Evolutionary conservation across 768 basidiomycete species (phyloP), one percentile per base, ranked within the genome.

Genomic region (Sistotremastrum niveocremeum): DNA sequence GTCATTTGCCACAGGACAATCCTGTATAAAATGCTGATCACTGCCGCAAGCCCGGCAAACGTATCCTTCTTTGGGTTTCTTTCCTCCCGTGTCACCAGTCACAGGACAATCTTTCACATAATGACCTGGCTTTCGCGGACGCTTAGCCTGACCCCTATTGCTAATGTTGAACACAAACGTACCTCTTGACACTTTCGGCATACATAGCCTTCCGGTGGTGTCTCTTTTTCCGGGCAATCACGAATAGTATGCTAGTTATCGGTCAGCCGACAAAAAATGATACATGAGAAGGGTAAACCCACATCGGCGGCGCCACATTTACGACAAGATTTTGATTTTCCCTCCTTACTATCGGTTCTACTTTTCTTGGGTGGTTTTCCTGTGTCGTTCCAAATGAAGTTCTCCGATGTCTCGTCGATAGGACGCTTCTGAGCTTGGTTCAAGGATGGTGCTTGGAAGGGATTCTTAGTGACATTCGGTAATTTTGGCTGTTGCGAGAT

Each of bases 21-120:
- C 91, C 41, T 87, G 78, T 42, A 97, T 73, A 55, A 77, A 85
- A 65, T 98, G 94, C 5, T 71, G 65, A 49, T 83, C 82, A 56
- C 84, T 87, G 36, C 84, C 89, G 61, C 93, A 98, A 2, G 89
- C 88, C 36, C 87, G 75, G 63, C 93, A 98, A 8, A 85, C 74
- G 55, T 98, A 98, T 45, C 86, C 88, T 49, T 79, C 73, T 42
- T 73, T 83, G 5, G 89, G 88, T 56, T 86, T 86, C 39, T 70
- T 74, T 6, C 85, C 84, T 9, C 85, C 86, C 2, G 85, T 88
- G 57, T 90, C 86, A 8, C 86, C 87, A 4, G 75, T 67, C 28
- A 78, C 78, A 53, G 93, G 90, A 62, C 90, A 94, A 58, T 94
- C 88, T 35, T 85, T 81, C 46, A 94, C 75, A 55, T 84, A 79